These are phyloP conservation scores for Ustilago cynodontis DNA, from an alignment of 1,284 basidiomycete genomes.

Conservation along the genomic window DNA sequence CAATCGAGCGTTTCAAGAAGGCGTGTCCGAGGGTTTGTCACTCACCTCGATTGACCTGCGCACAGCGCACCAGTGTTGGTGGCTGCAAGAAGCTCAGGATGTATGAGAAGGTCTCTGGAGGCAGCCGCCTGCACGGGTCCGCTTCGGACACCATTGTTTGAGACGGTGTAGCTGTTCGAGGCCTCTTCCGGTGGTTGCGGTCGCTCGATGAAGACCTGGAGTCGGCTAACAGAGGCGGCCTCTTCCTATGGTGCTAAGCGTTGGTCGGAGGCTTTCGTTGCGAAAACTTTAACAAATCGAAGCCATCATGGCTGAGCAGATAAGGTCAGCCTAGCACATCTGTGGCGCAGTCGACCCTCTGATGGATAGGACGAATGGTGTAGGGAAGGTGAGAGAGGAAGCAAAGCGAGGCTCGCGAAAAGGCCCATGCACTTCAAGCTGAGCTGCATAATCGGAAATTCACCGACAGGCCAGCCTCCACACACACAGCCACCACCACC, in stretches of 20 bases:
- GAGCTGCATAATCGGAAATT: not conserved
- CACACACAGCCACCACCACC: not conserved
- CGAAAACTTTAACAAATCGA: not conserved
- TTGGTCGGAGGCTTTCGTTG: no score
- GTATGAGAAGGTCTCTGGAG: constrained; percentile 37
- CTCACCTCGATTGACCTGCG: constrained; percentile 33
- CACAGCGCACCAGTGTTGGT: constrained; percentile 22
- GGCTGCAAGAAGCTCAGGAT: constrained; percentile 47
- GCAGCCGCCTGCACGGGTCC: constrained; percentile 30
- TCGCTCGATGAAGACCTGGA: not conserved
- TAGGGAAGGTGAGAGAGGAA: not conserved
- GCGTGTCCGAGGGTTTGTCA: not conserved
- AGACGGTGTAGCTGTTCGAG: constrained; percentile 4
- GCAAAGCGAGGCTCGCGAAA: not conserved
- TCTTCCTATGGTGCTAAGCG: not conserved
- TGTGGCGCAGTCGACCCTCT: not conserved
- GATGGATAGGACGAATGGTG: not conserved
- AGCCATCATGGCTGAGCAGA: not conserved
- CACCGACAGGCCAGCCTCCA: constrained; percentile 12
- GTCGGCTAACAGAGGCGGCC: not conserved
- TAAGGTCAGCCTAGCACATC: not conserved
- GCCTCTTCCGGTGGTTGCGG: constrained; percentile 17
- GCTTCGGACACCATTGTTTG: constrained; percentile 2
- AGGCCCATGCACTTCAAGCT: constrained; percentile 7
- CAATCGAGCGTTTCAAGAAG: no score